Base-by-base conservation (phyloP, 2,329 filamentous ascomycete species). In the Dothiorella sarmentorum region DNA sequence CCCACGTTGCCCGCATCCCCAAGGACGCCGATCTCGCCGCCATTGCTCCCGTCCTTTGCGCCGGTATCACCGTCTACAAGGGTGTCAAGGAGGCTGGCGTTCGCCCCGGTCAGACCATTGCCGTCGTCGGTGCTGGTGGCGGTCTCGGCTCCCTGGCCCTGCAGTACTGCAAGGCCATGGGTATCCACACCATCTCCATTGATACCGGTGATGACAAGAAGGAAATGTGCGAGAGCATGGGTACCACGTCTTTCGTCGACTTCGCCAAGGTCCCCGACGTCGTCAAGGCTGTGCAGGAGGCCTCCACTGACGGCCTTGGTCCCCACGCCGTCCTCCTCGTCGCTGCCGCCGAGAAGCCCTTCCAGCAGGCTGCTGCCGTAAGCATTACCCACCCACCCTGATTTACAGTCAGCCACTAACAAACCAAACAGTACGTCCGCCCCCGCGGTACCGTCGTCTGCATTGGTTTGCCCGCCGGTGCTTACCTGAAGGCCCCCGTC, bases 161-260 rank as follows among this genome's bases (percentile, higher is more conserved):
- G 66, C 92, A 96, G 77, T 96, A 96, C 75, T 91, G 90, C 56
- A 89, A 87, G 75, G 92, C 91, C 40, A 96, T 97, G 91, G 92
- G 92, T 57, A 79, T 95, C 60, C 83, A 86, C 63, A 80, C 86
- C 65, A 86, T 97, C 70, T 91, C 88, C 63, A 91, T 97, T 65
- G 92, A 96, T 69, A 84, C 83, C 53, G 92, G 91, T 35, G 82
- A 84, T 1, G 91, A 95, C 73, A 96, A 96, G 84, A 81, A 78
- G 69, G 78, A 83, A 62, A 83, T 91, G 77, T 73, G 78, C 47
- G 77, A 83, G 67, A 70, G 82, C 62, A 85, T 96, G 47, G 92
- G 92, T 51, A 86, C 90, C 5, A 73, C 79, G 40, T 67, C 81
- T 49, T 97, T 86, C 67, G 82, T 97, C 71, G 93, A 97, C 79